Evolutionary conservation across 2,329 filamentous ascomycete species (phyloP), one percentile per base, ranked within the genome.

Genomic region (Monosporascus sp.): DNA sequence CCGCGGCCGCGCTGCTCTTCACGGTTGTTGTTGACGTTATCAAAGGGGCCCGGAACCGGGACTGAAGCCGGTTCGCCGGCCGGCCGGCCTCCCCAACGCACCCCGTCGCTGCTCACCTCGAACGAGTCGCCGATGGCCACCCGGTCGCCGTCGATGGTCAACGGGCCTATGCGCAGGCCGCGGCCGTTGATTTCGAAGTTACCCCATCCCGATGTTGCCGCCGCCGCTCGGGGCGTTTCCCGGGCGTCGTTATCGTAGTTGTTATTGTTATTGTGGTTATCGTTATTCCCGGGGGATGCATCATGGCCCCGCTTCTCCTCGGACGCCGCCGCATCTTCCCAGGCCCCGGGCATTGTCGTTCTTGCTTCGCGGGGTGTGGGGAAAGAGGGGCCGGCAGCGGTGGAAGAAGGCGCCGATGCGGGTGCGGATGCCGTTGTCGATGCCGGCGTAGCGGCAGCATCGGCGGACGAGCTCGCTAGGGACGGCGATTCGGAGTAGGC

Each of bases 41-140:
- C 39, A 6, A 43, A 20, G 11, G 39, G 39, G 18, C 11, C 22
- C 39, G 39, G 39, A 24, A 43, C 17, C 39, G 39, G 18, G 11
- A 24, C 17, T 49, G 56, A 77, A 69, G 5, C 73, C 74, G 27
- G 66, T 66, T 65, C 65, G 55, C 77, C 72, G 37, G 75, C 70
- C 1, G 74, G 65, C 22, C 79, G 54, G 7, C 68, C 70, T 24
- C 76, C 74, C 53, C 81, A 72, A 20, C 75, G 70, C 51, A 82
- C 59, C 11, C 78, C 73, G 51, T 72, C 71, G 50, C 66, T 63
- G 57, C 78, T 74, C 4, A 72, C 74, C 43, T 75, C 70, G 49
- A 80, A 69, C 2, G 57, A 66, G 38, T 72, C 68, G 5, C 74
- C 77, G 53, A 73, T 71, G 4, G 70, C 69, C 25, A 79, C 65